Conservation (phyloP, 495 filamentous ascomycete genomes). For the Daldinia loculata region DNA sequence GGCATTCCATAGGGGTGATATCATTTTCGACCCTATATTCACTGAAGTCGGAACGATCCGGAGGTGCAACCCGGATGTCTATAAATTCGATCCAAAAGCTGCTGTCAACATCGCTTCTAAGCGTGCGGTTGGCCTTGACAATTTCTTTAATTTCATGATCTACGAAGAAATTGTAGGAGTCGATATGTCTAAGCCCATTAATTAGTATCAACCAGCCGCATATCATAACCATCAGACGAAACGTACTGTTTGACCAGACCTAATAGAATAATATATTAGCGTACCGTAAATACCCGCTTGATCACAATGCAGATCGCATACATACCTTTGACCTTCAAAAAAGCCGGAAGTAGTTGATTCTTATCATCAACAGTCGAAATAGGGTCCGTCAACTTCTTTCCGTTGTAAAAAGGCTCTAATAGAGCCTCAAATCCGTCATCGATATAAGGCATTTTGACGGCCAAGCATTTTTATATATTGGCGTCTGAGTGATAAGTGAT, state of each 20-base stretch:
- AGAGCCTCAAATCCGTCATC: conserved; percentile 81
- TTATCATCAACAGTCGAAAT: conserved; percentile 93
- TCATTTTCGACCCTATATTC: conserved; percentile 66
- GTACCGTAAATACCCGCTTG: conserved; percentile 3
- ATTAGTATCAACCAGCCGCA: conserved; percentile 24
- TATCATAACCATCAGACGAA: neutral
- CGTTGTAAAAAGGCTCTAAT: conserved; percentile 94
- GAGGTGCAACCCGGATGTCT: conserved; percentile 83
- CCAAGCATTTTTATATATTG: conserved; percentile 21
- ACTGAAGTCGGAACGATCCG: conserved; percentile 77
- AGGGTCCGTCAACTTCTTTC: conserved; percentile 89
- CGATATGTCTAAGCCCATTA: conserved; percentile 72
- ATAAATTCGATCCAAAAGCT: conserved; percentile 89
- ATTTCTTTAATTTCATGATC: conserved; percentile 96
- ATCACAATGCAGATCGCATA: conserved; percentile 23
- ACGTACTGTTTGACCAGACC: conserved; percentile 81
- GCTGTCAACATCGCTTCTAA: conserved; percentile 87
- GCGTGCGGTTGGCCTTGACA: conserved; percentile 82
- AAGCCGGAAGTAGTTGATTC: conserved; percentile 95
- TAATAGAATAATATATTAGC: conserved; percentile 38
- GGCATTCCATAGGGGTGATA: conserved; percentile 91
- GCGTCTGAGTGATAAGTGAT: conserved; percentile 14
- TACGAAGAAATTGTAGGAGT: conserved; percentile 98
- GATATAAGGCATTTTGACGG: conserved; percentile 53
- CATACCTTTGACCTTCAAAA: conserved; percentile 90